A percentile compares a stretch with the other conserved stretches of the same genome.
These are phyloP conservation scores for Diaporthe helianthi DNA, from an alignment of 2,329 filamentous ascomycete species.

Conservation along the genomic window DNA sequence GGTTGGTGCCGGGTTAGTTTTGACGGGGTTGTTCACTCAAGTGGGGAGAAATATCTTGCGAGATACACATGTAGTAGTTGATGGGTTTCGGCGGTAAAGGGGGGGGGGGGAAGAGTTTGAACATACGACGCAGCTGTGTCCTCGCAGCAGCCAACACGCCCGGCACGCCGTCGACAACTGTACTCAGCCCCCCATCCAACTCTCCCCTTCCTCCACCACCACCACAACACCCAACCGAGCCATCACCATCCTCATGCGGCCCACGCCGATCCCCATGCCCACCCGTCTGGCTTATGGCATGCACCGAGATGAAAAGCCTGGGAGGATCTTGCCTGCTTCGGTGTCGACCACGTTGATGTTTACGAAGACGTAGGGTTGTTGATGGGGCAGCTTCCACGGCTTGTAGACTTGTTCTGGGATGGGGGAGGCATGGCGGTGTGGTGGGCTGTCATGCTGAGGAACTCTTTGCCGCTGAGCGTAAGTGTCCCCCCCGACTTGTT, in stretches of 20 bases:
- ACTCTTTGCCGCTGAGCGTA: not conserved
- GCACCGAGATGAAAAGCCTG: constrained; percentile 59
- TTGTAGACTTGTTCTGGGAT: constrained; percentile 40
- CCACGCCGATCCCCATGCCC: constrained; percentile 62
- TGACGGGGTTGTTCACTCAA: not conserved
- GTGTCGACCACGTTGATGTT: constrained; percentile 55
- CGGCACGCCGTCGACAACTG: constrained; percentile 60
- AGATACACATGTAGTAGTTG: no score
- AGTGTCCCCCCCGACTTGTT: no score
- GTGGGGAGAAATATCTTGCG: no score
- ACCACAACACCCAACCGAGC: constrained; percentile 52
- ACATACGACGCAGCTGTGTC: constrained; percentile 56
- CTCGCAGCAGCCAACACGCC: constrained; percentile 59
- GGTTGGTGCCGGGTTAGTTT: not conserved
- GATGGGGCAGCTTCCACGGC: constrained; percentile 46
- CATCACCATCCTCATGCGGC: constrained; percentile 45
- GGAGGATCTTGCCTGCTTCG: constrained; percentile 42
- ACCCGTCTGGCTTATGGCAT: constrained; percentile 63
- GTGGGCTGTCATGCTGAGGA: not conserved
- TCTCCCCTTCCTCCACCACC: constrained; percentile 46
- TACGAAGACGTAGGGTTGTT: constrained; percentile 45
- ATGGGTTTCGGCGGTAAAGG: no score
- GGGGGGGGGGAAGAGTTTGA: no score
- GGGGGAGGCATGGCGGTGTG: not conserved
- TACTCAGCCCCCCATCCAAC: constrained; percentile 42